These are phyloP conservation scores for Candida gorgasii DNA, from an alignment of 805 yeast species.

Conservation along the genomic window DNA sequence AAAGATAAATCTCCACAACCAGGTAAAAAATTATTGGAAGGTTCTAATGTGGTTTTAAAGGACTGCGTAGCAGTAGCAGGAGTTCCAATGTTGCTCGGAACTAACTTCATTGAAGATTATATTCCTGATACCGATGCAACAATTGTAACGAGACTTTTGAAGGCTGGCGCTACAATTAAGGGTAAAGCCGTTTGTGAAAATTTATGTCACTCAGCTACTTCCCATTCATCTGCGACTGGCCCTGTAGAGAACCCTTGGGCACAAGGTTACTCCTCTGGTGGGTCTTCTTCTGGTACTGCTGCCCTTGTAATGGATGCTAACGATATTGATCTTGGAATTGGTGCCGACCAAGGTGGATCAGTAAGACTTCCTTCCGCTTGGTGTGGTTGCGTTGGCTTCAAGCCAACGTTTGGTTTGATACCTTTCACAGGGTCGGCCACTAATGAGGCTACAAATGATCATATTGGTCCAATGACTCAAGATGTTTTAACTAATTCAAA, in stretches of 20 bases:
- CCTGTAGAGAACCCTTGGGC: conserved; percentile 14
- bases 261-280: conserved; percentile 14
- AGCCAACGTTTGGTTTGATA: conserved; percentile 22
- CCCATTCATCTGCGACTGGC: conserved; percentile 31
- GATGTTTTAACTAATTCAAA: conserved; percentile 34
- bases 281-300: conserved; percentile 16
- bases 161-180: conserved; percentile 33
- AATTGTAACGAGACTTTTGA: conserved; percentile 31
- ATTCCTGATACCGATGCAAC: conserved; percentile 37
- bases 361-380: conserved; percentile 15
- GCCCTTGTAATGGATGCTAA: conserved; percentile 13
- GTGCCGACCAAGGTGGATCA: conserved; percentile 16
- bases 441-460: conserved; percentile 34
- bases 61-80: conserved; percentile 35
- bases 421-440: conserved; percentile 39
- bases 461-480: conserved; percentile 40
- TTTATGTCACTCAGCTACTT: conserved; percentile 31
- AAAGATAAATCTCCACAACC: conserved; percentile 22
- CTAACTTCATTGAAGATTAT: conserved; percentile 32
- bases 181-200: conserved; percentile 40
- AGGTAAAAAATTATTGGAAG: conserved; percentile 20
- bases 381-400: conserved; percentile 16
- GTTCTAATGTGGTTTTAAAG: conserved; percentile 31
- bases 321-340: conserved; percentile 12
- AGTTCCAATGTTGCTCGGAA: conserved; percentile 37